A percentile compares a stretch with the other conserved stretches of the same genome.
Evolutionary conservation across 805 yeast genomes (phyloP).

Genomic region (Helenozyma rhizophorensis): DNA sequence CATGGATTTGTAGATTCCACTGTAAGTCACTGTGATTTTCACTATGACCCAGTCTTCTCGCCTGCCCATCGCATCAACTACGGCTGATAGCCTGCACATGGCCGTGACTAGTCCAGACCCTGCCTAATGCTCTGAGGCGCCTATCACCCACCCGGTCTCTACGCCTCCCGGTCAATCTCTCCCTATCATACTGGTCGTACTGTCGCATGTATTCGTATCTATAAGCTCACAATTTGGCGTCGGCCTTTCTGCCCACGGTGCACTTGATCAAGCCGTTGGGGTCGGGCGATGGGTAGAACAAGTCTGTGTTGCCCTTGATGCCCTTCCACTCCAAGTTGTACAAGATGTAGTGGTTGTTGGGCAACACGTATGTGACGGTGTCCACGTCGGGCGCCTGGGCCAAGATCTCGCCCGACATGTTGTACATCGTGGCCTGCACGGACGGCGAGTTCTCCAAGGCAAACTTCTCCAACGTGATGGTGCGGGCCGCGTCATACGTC

Average conservation of each 20-base stretch:
- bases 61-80: neutral
- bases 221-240: slow-evolving; percentile 41
- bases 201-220: too few relatives aligned
- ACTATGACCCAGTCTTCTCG: neutral
- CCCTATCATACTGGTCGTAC: neutral
- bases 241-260: slow-evolving; percentile 65
- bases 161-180: neutral
- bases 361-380: slow-evolving; percentile 70
- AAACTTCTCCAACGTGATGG: slow-evolving; percentile 68
- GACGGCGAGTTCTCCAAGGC: slow-evolving; percentile 89
- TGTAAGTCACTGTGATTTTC: too few relatives aligned
- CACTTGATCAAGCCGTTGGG: slow-evolving; percentile 91
- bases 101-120: neutral
- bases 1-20: too few relatives aligned
- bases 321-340: slow-evolving; percentile 84
- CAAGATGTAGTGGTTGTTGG: slow-evolving; percentile 89
- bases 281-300: slow-evolving; percentile 86
- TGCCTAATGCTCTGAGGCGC: neutral
- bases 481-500: slow-evolving; percentile 59
- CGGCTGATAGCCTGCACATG: slow-evolving; percentile 1
- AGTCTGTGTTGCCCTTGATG: slow-evolving; percentile 69
- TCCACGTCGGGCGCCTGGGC: slow-evolving; percentile 51
- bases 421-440: slow-evolving; percentile 95
- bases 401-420: slow-evolving; percentile 77
- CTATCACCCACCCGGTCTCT: neutral